A percentile compares a stretch with the other conserved stretches of the same genome.
phyloP scores from a whole-genome alignment of 2,329 filamentous ascomycete genomes.

The Trichoderma simmonsii region DNA sequence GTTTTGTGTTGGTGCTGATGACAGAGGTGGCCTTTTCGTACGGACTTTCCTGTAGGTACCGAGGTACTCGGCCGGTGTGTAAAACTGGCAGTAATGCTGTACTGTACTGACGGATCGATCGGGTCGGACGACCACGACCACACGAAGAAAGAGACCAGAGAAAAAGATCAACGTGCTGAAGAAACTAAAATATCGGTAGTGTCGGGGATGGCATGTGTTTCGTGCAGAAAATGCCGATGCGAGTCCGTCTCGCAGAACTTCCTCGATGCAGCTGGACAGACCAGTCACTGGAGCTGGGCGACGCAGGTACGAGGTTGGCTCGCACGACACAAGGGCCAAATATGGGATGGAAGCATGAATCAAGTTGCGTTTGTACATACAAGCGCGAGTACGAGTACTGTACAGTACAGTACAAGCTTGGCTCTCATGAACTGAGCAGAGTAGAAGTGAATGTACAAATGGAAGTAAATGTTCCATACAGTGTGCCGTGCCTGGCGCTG shows the following conservation, averaged over 20 bases:
- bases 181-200: neutral
- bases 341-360: neutral
- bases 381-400: neutral
- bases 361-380: neutral
- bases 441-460: neutral
- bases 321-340: neutral
- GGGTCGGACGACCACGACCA: neutral
- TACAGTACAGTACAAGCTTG: neutral
- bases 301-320: slow-evolving; percentile 13
- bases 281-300: neutral
- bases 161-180: neutral
- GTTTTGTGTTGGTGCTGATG: neutral
- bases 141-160: neutral
- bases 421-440: neutral
- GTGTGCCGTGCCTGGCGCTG: slow-evolving; percentile 19
- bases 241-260: neutral
- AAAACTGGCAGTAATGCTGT: neutral
- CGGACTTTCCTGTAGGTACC: neutral
- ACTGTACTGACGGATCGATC: neutral
- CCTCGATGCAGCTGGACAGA: neutral
- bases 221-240: neutral
- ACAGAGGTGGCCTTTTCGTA: neutral
- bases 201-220: neutral
- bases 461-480: neutral
- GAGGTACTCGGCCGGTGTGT: neutral